A percentile compares a stretch with the other conserved stretches of the same genome.
These are phyloP conservation scores for Yamadazyma triangularis DNA, from an alignment of 1,139 yeast genomes.

Conservation along the genomic window DNA sequence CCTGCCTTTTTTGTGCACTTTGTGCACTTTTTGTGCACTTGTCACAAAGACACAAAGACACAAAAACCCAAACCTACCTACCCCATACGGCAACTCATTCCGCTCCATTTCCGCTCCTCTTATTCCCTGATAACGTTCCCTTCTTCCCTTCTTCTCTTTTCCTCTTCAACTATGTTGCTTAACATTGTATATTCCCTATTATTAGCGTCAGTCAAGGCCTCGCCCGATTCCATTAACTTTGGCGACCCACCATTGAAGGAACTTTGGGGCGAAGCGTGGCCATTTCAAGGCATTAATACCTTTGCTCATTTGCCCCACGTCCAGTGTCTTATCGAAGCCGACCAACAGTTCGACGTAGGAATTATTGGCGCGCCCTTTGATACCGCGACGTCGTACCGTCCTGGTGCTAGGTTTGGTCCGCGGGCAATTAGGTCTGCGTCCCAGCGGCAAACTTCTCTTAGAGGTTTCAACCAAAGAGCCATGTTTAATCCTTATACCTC, in stretches of 20 bases:
- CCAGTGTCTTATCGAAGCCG: constrained; percentile 50
- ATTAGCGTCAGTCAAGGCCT: no score
- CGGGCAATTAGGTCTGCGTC: constrained; percentile 70
- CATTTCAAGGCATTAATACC: constrained; percentile 65
- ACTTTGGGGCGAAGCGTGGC: constrained; percentile 64
- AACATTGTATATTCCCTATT: no score
- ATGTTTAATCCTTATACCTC: constrained; percentile 56
- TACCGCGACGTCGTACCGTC: constrained; percentile 68
- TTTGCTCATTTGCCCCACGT: constrained; percentile 67
- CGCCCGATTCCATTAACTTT: constrained; percentile 7
- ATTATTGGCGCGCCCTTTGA: constrained; percentile 76
- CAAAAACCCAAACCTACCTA: no score
- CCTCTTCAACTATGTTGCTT: no score
- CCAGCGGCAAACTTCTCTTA: constrained; percentile 59
- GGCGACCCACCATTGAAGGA: constrained; percentile 37
- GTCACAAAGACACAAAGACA: no score
- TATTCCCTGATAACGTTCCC: no score
- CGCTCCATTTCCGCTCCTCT: no score
- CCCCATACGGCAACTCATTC: no score
- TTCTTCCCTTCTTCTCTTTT: no score
- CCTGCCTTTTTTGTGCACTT: no score
- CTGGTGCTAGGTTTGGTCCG: constrained; percentile 82
- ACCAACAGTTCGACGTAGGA: constrained; percentile 55
- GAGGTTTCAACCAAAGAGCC: constrained; percentile 71
- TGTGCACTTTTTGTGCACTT: no score